Evolutionary conservation across 768 basidiomycete species (phyloP).

Genomic region (Ephemerocybe angulata): DNA sequence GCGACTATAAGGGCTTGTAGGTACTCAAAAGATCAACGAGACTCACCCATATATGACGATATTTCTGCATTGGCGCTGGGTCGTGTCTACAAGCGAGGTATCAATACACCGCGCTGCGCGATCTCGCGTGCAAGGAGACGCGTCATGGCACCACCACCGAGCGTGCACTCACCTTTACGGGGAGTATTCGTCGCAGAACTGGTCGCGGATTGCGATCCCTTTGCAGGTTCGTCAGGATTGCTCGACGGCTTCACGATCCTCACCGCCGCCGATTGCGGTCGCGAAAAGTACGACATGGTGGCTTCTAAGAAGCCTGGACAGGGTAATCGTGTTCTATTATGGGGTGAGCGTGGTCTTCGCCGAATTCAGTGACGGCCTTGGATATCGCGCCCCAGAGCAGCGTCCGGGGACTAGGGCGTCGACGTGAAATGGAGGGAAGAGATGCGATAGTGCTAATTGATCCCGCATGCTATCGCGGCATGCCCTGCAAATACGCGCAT

Average conservation of each 20-base stretch:
- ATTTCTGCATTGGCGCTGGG: slow-evolving; percentile 84
- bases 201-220: slow-evolving; percentile 20
- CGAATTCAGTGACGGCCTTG: neutral
- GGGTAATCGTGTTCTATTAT: slow-evolving; percentile 1
- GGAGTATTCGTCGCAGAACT: slow-evolving; percentile 26
- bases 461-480: neutral
- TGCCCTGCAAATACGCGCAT: neutral
- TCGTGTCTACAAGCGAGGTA: slow-evolving; percentile 45
- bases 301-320: slow-evolving; percentile 6
- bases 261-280: slow-evolving; percentile 62
- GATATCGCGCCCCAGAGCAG: slow-evolving; percentile 5
- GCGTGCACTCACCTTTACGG: slow-evolving; percentile 49
- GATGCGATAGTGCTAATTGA: neutral
- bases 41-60: slow-evolving; percentile 85
- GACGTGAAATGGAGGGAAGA: neutral
- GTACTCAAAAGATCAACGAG: neutral
- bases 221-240: slow-evolving; percentile 35
- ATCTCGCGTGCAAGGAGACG: neutral
- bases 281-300: slow-evolving; percentile 67
- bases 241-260: slow-evolving; percentile 63
- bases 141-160: neutral
- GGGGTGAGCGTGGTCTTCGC: neutral
- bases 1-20: neutral
- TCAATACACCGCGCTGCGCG: neutral
- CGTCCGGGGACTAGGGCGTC: neutral